Conservation (phyloP, 768 basidiomycete species). For the Pleurotus salmoneostramineus region DNA sequence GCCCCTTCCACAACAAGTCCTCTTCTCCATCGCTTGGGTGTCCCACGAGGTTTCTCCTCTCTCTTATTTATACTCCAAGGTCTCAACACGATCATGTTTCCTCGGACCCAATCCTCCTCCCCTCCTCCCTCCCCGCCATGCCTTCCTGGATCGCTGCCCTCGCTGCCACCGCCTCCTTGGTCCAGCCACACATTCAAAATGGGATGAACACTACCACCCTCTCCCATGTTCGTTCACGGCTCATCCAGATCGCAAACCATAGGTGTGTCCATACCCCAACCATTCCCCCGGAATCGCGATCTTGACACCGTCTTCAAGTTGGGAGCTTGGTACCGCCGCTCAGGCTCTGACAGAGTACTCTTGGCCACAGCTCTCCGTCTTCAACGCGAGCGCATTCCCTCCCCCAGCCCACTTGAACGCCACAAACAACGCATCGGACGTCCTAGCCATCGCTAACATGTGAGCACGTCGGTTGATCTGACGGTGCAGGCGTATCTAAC, state of each 20-base stretch:
- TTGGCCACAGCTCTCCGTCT: conserved; percentile 47
- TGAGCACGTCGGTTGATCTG: conserved; percentile 16
- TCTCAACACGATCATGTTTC: neutral
- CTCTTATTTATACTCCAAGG: neutral
- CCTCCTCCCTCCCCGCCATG: neutral
- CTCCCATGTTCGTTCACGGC: conserved; percentile 19
- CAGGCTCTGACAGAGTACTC: conserved; percentile 52
- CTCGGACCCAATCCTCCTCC: neutral
- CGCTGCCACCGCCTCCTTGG: neutral
- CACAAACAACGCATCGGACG: conserved; percentile 30
- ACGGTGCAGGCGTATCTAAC: neutral
- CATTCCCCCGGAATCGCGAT: neutral
- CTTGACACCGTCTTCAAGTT: conserved; percentile 27
- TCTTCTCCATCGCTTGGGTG: neutral
- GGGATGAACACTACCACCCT: conserved; percentile 21
- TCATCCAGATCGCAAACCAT: conserved; percentile 22
- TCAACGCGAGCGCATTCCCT: conserved; percentile 34
- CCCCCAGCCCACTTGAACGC: conserved; percentile 28
- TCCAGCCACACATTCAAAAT: conserved; percentile 12
- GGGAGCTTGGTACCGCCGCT: conserved; percentile 59
- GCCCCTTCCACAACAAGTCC: neutral
- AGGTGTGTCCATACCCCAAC: conserved; percentile 17
- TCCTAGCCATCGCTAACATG: conserved; percentile 35
- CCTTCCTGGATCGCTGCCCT: conserved; percentile 7
- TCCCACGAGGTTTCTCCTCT: conserved; percentile 2